Evolutionary conservation across 1,284 basidiomycete genomes (phyloP), one percentile per base, ranked within the genome.

Genomic region (Rhodotorula sp.): DNA sequence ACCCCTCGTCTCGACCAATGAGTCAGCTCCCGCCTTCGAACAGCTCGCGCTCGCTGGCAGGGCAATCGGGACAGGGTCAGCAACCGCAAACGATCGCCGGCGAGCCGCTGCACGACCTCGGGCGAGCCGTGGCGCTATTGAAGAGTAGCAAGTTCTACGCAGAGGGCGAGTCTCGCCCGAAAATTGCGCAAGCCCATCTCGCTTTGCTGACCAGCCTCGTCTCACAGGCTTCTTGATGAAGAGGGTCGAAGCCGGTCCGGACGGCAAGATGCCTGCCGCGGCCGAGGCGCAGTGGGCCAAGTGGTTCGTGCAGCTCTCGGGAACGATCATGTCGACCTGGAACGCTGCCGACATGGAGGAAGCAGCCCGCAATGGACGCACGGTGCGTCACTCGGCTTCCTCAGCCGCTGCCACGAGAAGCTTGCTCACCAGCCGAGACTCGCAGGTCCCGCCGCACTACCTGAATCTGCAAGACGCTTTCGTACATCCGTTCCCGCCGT

Each of bases 401-500:
- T 8, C 46, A 18, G 1, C 29, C 22, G 17, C 26, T 15, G 24
- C 20, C 6, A n/a, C 20, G 6, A 33, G 29, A 37, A 24, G 1
- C 30, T 26, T 7, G 33, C 33, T 26, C 30, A 10, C 18, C 15
- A 15, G 33, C 37, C 33, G 22, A 26, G 6, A 0, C 4, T 0
- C 37, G 24, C 44, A 74, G 73, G 73, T 74, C 22, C 74, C 74
- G 37, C 74, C 74, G 4, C 69, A 70, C 14, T 75, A 75, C 62
- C 67, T 77, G 61, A 77, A 76, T 51, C 82, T 84, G 22, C 82
- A 84, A 60, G 84, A 86, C 78, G 81, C 83, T 15, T 82, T 85
- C 67, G 82, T 84, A 44, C 81, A 83, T 44, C 80, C 84, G 4
- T 82, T 83, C 37, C 83, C 85, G 37, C 83, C 84, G 6, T 80